These are phyloP conservation scores for Xylaria arbuscula DNA, from an alignment of 2,329 filamentous ascomycete species.

Conservation along the genomic window DNA sequence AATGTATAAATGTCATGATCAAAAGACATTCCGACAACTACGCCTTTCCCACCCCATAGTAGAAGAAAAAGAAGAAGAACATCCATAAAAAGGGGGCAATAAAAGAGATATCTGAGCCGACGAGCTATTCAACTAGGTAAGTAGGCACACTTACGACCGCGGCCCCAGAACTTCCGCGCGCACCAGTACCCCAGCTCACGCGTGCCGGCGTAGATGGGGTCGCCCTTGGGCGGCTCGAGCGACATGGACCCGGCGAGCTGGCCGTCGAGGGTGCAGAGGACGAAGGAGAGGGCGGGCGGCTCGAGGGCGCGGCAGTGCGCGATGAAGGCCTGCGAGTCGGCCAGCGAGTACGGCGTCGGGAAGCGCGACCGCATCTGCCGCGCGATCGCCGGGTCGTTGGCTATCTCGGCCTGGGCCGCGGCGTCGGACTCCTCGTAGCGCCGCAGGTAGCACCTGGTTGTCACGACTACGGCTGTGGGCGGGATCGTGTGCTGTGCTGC, in stretches of 20 bases:
- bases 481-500: constrained; percentile 26
- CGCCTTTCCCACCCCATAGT: neutral
- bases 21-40: neutral
- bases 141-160: constrained; percentile 58
- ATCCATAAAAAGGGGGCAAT: neutral
- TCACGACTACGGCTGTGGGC: constrained; percentile 46
- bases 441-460: constrained; percentile 54
- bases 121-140: no score
- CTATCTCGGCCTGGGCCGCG: constrained; percentile 48
- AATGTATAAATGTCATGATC: neutral
- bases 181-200: constrained; percentile 64
- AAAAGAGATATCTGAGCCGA: neutral
- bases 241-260: constrained; percentile 57
- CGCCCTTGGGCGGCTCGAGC: constrained; percentile 49
- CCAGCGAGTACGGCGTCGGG: constrained; percentile 58
- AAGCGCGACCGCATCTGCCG: constrained; percentile 57
- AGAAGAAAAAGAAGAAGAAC: neutral
- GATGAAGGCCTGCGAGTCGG: constrained; percentile 49
- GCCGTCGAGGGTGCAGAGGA: constrained; percentile 35
- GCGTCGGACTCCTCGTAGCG: constrained; percentile 56
- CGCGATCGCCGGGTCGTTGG: constrained; percentile 54
- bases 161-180: constrained; percentile 57
- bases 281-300: constrained; percentile 20
- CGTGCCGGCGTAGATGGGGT: constrained; percentile 56
- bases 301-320: constrained; percentile 23